Evolutionary conservation across 257 asterid genomes (phyloP).

Genomic region (Scutellaria barbata): DNA sequence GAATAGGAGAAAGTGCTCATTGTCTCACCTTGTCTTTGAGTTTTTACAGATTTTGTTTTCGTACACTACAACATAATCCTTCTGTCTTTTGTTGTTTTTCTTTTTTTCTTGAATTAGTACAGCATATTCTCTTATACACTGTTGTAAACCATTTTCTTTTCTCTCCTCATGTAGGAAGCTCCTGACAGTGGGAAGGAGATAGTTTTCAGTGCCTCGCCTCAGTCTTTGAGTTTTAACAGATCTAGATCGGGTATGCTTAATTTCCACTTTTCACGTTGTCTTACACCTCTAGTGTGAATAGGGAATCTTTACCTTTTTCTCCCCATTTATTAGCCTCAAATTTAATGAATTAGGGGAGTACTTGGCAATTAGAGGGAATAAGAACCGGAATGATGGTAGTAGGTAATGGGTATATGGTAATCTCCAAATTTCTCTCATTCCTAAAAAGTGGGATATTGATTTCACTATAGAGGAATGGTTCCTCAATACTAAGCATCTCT

Average conservation of each 20-base stretch:
- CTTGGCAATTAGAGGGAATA: not conserved
- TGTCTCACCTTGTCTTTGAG: not conserved
- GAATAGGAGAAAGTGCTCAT: too few species aligned
- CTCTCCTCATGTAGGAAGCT: conserved; percentile 45
- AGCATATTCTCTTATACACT: not conserved
- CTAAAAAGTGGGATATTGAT: not conserved
- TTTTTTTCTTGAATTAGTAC: conserved; percentile 8
- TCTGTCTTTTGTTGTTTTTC: not conserved
- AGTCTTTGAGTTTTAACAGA: conserved; percentile 46
- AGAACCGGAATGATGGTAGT: not conserved
- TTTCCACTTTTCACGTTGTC: not conserved
- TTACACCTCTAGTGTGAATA: not conserved
- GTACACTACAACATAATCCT: not conserved
- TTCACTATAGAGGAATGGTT: not conserved
- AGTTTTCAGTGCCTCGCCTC: conserved; percentile 46
- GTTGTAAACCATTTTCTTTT: conserved; percentile 28
- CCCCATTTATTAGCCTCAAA: conserved; percentile 2
- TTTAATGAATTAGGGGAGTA: not conserved
- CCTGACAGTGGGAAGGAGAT: conserved; percentile 35
- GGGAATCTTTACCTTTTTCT: not conserved
- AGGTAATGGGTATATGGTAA: not conserved
- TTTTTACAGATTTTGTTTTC: not conserved
- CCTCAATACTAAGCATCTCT: not conserved
- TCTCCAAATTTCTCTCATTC: not conserved
- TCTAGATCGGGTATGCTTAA: conserved; percentile 73